A percentile compares a stretch with the other conserved stretches of the same genome.
phyloP scores from a whole-genome alignment of 1,284 basidiomycete species.

The Boletus semigastroideus region DNA sequence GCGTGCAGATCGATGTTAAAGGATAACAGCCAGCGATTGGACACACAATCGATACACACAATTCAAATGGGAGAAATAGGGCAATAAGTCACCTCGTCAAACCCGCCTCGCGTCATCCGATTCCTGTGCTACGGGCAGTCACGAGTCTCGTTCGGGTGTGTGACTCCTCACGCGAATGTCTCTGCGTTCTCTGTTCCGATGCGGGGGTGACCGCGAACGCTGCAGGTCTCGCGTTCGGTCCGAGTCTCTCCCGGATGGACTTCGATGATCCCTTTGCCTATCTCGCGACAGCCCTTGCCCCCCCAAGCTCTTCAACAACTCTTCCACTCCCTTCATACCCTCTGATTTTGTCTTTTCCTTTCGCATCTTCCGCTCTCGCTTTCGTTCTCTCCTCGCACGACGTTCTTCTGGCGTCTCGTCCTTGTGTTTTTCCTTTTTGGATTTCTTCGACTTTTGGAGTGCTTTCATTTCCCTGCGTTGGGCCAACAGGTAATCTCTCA shows the following conservation, averaged over 20 bases:
- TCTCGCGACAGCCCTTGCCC: conserved; percentile 13
- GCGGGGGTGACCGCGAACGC: conserved; percentile 18
- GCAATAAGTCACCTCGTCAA: too few species aligned
- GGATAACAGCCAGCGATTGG: too few species aligned
- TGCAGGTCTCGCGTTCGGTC: conserved; percentile 8
- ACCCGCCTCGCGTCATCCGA: not conserved
- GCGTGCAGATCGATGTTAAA: not conserved
- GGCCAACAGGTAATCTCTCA: conserved; percentile 85
- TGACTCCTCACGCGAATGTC: conserved; percentile 13
- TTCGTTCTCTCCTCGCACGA: conserved; percentile 64
- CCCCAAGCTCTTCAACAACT: conserved; percentile 39
- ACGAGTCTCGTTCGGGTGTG: conserved; percentile 17
- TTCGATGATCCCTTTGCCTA: conserved; percentile 5
- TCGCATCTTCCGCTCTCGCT: conserved; percentile 56
- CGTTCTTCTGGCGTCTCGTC: conserved; percentile 80
- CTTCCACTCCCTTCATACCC: conserved; percentile 44
- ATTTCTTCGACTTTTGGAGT: conserved; percentile 56
- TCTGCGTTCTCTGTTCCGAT: conserved; percentile 3
- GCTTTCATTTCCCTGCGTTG: conserved; percentile 69
- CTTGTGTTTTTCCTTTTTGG: conserved; percentile 57
- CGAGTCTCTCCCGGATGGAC: conserved; percentile 9
- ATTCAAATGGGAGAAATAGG: too few species aligned
- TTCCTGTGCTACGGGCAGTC: conserved; percentile 1
- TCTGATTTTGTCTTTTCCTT: conserved; percentile 44
- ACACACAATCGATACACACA: too few species aligned